Percentiles rank a stretch among this genome's conserved stretches.
Evolutionary conservation across 441 rosid species (phyloP).

Genomic region (Omphalea diandra): DNA sequence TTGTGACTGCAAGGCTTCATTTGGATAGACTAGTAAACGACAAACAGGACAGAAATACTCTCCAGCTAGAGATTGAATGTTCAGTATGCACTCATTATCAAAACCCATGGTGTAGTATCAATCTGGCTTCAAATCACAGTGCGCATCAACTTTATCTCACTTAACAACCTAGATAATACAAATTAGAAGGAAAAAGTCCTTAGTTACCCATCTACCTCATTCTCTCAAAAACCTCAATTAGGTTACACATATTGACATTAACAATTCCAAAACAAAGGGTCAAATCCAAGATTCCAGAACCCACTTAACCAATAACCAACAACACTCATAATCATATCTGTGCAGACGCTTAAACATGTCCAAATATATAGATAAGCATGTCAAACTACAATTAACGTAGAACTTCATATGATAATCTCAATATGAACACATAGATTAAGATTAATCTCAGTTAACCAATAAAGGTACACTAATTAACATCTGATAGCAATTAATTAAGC

Average conservation of each 20-base stretch:
- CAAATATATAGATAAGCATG: not conserved
- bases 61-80: conserved; percentile 69
- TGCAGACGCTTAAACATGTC: not conserved
- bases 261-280: not conserved
- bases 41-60: conserved; percentile 89
- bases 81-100: conserved; percentile 69
- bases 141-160: conserved; percentile 26
- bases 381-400: not conserved
- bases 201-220: not conserved
- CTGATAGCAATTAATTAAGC: no score
- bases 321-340: not conserved
- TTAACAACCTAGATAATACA: conserved; percentile 14
- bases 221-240: not conserved
- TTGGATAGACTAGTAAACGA: conserved; percentile 67
- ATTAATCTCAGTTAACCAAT: no score
- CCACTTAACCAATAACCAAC: no score
- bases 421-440: not conserved
- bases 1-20: conserved; percentile 78
- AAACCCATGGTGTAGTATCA: conserved; percentile 51
- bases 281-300: not conserved
- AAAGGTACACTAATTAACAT: no score
- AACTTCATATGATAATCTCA: not conserved
- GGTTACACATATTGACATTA: not conserved
- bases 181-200: not conserved
- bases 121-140: conserved; percentile 23